Base-by-base conservation (phyloP, 352 stramenopile genomes). In the Globisporangium takayamanum region DNA sequence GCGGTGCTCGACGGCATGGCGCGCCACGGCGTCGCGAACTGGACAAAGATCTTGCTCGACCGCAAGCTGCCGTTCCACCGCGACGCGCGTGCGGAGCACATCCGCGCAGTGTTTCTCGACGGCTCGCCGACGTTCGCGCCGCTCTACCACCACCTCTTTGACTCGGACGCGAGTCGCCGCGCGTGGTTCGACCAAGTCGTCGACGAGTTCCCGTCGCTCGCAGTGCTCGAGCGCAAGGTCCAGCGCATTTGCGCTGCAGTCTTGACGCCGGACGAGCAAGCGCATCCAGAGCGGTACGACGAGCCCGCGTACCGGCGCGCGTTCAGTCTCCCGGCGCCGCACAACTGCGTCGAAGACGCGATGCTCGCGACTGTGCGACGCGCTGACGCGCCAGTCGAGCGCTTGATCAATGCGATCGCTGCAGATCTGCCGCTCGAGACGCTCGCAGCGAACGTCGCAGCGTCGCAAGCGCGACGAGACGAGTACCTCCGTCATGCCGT, bases 1-100 rank as follows among this genome's bases (percentile, higher is more conserved):
- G 80, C 72, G 3, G 46, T 93, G 11, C 80, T 95, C 20, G 86
- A 86, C 50, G 86, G 81, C 30, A 92, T 95, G 79, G 84, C 85
- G 47, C 73, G 70, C 12, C 78, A 89, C 58, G 86, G 86, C 57
- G 65, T 95, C 30, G 84, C 70, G 28, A 80, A 72, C 7, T 94
- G 84, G 84, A 70, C 85, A 25, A 62, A 56, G n/a, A 84, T 89
- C 12, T 59, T 92, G 50, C 44, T 87, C 50, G 84, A 92, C 57
- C 80, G 82, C 51, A 69, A 80, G 48, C 64, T 94, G 57, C 84
- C 82, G 30, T 89, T 94, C 65, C 78, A 91, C 49, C 76, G 79
- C 11, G 71, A 77, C 18, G 80, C 84, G 18, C 84, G 80, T 26
- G 70, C 85, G 28, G 67, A 76, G 42, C 81, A 94, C 57, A 88